Conservation (phyloP, 176 grass and related monocot species). For the Aegilops sharonensis region DNA sequence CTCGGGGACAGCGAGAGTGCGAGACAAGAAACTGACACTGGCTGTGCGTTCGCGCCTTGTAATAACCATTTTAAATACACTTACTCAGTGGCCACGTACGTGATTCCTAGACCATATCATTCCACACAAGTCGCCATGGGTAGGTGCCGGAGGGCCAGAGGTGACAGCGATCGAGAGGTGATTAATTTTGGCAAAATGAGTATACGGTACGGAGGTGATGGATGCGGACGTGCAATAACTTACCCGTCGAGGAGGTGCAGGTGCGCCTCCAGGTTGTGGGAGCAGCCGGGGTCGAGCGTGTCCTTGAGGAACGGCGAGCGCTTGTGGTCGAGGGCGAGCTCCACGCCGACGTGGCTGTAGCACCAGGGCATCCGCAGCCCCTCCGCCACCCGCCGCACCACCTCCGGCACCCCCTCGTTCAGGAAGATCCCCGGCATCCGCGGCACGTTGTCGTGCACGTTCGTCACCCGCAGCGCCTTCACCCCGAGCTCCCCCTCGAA, state of each 20-base stretch:
- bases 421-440: constrained; percentile 74
- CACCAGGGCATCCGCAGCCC: constrained; percentile 60
- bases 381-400: constrained; percentile 45
- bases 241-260: constrained; percentile 91
- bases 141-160: too few species aligned
- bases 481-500: constrained; percentile 64
- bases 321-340: constrained; percentile 70
- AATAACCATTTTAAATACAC: too few species aligned
- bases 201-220: neutral
- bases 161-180: too few species aligned
- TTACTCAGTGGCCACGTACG: too few species aligned
- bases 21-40: too few species aligned
- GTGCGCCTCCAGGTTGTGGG: constrained; percentile 78
- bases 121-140: too few species aligned
- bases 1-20: too few species aligned
- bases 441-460: constrained; percentile 85
- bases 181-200: neutral
- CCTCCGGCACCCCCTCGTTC: constrained; percentile 64
- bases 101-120: too few species aligned
- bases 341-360: constrained; percentile 78
- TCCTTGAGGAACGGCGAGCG: constrained; percentile 82
- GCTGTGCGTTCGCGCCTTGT: too few species aligned
- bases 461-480: constrained; percentile 71
- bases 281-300: constrained; percentile 54
- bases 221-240: neutral